Evolutionary conservation across 768 basidiomycete species (phyloP).

Genomic region (Pleurotus tuber-regium): DNA sequence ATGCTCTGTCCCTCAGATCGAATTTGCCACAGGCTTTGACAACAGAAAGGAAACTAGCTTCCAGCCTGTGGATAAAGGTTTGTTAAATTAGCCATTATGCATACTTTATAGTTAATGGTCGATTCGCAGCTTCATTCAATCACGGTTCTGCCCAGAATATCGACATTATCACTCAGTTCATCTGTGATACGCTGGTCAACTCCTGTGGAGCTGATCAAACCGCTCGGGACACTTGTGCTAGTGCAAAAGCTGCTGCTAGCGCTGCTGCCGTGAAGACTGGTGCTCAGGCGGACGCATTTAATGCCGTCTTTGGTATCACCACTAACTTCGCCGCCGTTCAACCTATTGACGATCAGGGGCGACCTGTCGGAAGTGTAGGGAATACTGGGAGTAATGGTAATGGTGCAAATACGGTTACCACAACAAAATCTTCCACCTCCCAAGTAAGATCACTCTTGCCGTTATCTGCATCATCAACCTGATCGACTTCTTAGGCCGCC

Average conservation of each 20-base stretch:
- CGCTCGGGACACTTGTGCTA: constrained; percentile 46
- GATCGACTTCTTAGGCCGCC: constrained; percentile 9
- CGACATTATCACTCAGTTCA: constrained; percentile 55
- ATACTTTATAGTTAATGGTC: background rate
- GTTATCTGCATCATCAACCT: background rate
- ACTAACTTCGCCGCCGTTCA: constrained; percentile 49
- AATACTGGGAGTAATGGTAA: constrained; percentile 11
- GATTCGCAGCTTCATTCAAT: constrained; percentile 39
- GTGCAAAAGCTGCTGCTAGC: constrained; percentile 39
- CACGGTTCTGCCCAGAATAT: constrained; percentile 63
- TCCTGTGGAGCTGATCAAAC: constrained; percentile 51
- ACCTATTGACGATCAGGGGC: constrained; percentile 44
- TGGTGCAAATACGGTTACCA: constrained; percentile 9
- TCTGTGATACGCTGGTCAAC: constrained; percentile 56
- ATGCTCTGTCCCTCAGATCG: constrained; percentile 56
- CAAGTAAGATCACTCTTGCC: constrained; percentile 9
- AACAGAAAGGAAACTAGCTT: constrained; percentile 56
- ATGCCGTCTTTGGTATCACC: constrained; percentile 50
- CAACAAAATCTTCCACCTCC: constrained; percentile 13
- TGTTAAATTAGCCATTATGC: background rate
- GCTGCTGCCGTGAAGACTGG: constrained; percentile 42
- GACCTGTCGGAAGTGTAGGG: constrained; percentile 26
- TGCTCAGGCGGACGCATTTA: constrained; percentile 62
- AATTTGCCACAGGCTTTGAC: constrained; percentile 58
- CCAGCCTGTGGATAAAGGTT: constrained; percentile 46